Evolutionary conservation across 1,284 basidiomycete genomes (phyloP).

Genomic region (Nidula niveotomentosa): DNA sequence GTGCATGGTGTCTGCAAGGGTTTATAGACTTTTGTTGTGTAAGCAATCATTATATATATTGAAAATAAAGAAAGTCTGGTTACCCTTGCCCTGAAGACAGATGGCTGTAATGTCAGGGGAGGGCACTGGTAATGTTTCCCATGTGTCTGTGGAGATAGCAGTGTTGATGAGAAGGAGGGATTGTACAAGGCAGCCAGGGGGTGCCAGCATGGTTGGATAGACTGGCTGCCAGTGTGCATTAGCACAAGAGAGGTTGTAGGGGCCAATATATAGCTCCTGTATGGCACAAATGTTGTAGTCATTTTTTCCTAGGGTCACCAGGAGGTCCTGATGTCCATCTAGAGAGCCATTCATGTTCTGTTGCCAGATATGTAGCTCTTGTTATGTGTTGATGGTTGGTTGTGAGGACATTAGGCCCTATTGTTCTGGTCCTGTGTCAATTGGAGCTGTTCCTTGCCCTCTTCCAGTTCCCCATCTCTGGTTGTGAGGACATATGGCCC

Average conservation of each 20-base stretch:
- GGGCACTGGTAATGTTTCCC: not conserved
- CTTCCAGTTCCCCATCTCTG: not conserved
- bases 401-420: not conserved
- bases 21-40: not conserved
- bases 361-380: constrained; percentile 5
- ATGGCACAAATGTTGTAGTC: constrained; percentile 2
- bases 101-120: not conserved
- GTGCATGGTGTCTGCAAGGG: not conserved
- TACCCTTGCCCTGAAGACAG: not conserved
- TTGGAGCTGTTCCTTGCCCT: too few relatives aligned
- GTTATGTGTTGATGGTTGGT: not conserved
- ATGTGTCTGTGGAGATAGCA: not conserved
- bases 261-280: not conserved
- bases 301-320: not conserved
- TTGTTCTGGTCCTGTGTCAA: not conserved
- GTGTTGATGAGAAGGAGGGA: not conserved
- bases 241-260: not conserved
- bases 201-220: not conserved
- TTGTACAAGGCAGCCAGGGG: not conserved
- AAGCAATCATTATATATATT: not conserved
- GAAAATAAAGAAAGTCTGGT: not conserved
- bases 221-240: not conserved
- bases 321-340: not conserved
- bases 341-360: constrained; percentile 7
- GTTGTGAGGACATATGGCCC: not conserved